Evolutionary conservation across 2,329 filamentous ascomycete genomes (phyloP).

Genomic region (Truncatella angustata): DNA sequence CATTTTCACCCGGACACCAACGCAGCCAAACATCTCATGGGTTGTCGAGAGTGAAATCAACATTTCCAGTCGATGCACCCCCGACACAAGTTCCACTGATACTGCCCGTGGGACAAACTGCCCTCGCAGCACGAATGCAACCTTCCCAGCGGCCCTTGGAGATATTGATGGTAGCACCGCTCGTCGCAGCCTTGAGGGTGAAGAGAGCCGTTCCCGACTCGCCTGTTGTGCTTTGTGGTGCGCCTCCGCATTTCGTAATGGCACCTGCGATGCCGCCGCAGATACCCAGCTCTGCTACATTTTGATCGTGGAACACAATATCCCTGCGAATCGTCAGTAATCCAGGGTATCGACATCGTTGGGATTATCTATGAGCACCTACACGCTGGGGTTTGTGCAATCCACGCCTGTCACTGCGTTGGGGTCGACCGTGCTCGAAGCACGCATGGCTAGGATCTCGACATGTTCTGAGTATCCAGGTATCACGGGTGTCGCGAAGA

Average conservation of each 20-base stretch:
- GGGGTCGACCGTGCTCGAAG: conserved; percentile 36
- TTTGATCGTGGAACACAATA: conserved; percentile 48
- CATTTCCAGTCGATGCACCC: conserved; percentile 44
- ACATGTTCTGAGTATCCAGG: conserved; percentile 41
- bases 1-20: too few species aligned
- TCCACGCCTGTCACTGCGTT: conserved; percentile 37
- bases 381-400: conserved; percentile 41
- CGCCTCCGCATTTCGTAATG: conserved; percentile 43
- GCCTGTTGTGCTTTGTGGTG: conserved; percentile 42
- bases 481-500: conserved; percentile 32
- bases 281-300: conserved; percentile 46
- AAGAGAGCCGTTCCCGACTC: conserved; percentile 47
- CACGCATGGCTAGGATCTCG: conserved; percentile 41
- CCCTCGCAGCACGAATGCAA: conserved; percentile 51
- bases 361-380: conserved; percentile 20
- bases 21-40: too few species aligned
- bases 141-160: conserved; percentile 52
- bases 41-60: conserved; percentile 39
- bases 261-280: conserved; percentile 50
- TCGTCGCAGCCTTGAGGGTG: conserved; percentile 37
- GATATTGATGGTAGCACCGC: conserved; percentile 50
- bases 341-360: not conserved
- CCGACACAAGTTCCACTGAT: conserved; percentile 45
- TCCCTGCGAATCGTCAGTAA: conserved; percentile 24
- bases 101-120: conserved; percentile 49